Conservation (phyloP, 164 flowering plant genomes). For the Dillenia suffruticosa region DNA sequence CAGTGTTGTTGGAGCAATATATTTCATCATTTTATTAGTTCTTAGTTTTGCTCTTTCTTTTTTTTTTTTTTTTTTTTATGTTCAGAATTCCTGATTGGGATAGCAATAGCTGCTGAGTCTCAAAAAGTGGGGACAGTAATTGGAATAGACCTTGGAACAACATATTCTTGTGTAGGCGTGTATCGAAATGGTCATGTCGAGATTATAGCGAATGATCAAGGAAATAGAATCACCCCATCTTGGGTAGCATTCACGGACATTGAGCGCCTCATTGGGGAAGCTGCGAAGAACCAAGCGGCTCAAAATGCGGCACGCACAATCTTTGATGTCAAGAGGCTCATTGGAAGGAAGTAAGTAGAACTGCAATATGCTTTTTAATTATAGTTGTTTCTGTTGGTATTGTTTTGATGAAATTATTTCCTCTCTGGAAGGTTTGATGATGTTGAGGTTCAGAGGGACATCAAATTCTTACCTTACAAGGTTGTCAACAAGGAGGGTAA, state of each 20-base stretch:
- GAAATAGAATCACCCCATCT: slow-evolving; percentile 48
- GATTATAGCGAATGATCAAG: slow-evolving; percentile 52
- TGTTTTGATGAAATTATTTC: background rate
- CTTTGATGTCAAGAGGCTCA: slow-evolving; percentile 44
- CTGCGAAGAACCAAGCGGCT: slow-evolving; percentile 56
- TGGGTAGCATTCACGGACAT: slow-evolving; percentile 48
- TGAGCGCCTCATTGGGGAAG: slow-evolving; percentile 47
- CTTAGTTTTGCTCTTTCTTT: no score
- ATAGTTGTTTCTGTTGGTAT: background rate
- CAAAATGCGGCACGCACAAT: slow-evolving; percentile 41
- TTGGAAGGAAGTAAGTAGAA: slow-evolving; percentile 41
- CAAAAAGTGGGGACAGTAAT: slow-evolving; percentile 36
- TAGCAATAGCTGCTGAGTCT: slow-evolving; percentile 23
- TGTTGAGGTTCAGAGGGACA: slow-evolving; percentile 42
- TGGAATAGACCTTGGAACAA: slow-evolving; percentile 48
- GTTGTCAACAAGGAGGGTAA: slow-evolving; percentile 51
- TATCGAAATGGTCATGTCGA: slow-evolving; percentile 33
- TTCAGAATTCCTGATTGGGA: slow-evolving; percentile 19
- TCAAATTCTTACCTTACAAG: slow-evolving; percentile 41
- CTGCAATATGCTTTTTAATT: background rate
- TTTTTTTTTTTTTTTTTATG: background rate
- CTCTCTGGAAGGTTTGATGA: slow-evolving; percentile 30
- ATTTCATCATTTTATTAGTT: no score
- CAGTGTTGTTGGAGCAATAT: no score
- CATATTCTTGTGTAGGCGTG: slow-evolving; percentile 46